A percentile compares a stretch with the other conserved stretches of the same genome.
These are phyloP conservation scores for Kurtzmaniella quercitrusa DNA, from an alignment of 1,139 yeast species.

Conservation along the genomic window DNA sequence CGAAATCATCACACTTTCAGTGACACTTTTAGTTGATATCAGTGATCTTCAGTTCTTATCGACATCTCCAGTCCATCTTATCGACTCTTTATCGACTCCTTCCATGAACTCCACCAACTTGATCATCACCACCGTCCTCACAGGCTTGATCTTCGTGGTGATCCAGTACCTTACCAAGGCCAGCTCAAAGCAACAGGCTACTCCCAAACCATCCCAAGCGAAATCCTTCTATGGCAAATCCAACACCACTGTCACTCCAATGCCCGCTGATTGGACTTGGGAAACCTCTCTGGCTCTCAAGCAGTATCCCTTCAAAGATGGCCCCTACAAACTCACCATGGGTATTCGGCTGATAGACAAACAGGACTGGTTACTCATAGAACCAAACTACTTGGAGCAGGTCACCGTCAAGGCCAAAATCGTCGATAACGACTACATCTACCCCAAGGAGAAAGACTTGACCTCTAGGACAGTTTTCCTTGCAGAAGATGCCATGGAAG, in stretches of 20 bases:
- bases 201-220: background rate
- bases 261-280: constrained; percentile 16
- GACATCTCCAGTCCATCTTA: too few relatives aligned
- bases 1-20: too few relatives aligned
- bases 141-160: background rate
- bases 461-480: constrained; percentile 27
- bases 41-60: too few relatives aligned
- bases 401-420: constrained; percentile 42
- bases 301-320: constrained; percentile 32
- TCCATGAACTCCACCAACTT: too few relatives aligned
- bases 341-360: constrained; percentile 53
- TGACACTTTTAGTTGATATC: too few relatives aligned
- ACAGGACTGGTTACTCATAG: constrained; percentile 66
- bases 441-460: constrained; percentile 23
- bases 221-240: background rate
- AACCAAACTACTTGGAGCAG: constrained; percentile 50
- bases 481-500: constrained; percentile 42
- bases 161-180: background rate
- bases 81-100: too few relatives aligned
- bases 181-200: background rate
- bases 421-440: constrained; percentile 35
- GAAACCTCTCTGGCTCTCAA: constrained; percentile 13
- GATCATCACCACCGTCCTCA: too few relatives aligned
- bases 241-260: constrained; percentile 8
- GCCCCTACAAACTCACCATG: constrained; percentile 63